Percentiles rank a stretch among this genome's conserved stretches.
These are phyloP conservation scores for Spiromastix sp. DNA, from an alignment of 2,329 filamentous ascomycete species.

Conservation along the genomic window DNA sequence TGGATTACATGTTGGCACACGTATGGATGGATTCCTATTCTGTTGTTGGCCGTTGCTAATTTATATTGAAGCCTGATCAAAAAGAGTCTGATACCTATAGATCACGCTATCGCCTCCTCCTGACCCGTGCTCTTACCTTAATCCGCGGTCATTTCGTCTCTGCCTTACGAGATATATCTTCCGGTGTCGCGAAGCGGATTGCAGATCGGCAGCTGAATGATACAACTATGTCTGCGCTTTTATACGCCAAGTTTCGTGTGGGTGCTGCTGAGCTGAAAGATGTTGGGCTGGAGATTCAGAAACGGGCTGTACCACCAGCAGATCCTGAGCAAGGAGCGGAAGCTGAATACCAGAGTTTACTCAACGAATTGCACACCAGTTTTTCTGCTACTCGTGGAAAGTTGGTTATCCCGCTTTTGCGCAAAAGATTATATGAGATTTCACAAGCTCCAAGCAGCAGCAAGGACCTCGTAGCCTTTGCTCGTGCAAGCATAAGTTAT, in stretches of 20 bases:
- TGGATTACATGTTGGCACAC: slow-evolving; percentile 85
- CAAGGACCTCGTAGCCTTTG: slow-evolving; percentile 55
- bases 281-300: slow-evolving; percentile 58
- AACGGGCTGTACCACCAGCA: slow-evolving; percentile 50
- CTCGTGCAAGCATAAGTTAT: slow-evolving; percentile 54
- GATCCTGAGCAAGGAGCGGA: slow-evolving; percentile 49
- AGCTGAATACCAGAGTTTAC: slow-evolving; percentile 55
- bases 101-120: slow-evolving; percentile 72
- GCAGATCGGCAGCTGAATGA: slow-evolving; percentile 60
- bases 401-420: slow-evolving; percentile 51
- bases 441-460: slow-evolving; percentile 49
- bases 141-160: slow-evolving; percentile 58
- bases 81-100: slow-evolving; percentile 81
- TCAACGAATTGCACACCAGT: slow-evolving; percentile 55
- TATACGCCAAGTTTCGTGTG: slow-evolving; percentile 62
- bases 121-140: slow-evolving; percentile 58
- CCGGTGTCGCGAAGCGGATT: slow-evolving; percentile 52
- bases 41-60: slow-evolving; percentile 16
- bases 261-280: slow-evolving; percentile 56
- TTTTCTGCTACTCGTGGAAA: slow-evolving; percentile 49
- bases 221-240: slow-evolving; percentile 58
- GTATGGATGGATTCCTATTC: slow-evolving; percentile 39
- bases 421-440: slow-evolving; percentile 47
- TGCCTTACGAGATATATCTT: slow-evolving; percentile 51
- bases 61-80: slow-evolving; percentile 57